phyloP scores from a whole-genome alignment of 306 rosid species.

The Rubus parviflorus region DNA sequence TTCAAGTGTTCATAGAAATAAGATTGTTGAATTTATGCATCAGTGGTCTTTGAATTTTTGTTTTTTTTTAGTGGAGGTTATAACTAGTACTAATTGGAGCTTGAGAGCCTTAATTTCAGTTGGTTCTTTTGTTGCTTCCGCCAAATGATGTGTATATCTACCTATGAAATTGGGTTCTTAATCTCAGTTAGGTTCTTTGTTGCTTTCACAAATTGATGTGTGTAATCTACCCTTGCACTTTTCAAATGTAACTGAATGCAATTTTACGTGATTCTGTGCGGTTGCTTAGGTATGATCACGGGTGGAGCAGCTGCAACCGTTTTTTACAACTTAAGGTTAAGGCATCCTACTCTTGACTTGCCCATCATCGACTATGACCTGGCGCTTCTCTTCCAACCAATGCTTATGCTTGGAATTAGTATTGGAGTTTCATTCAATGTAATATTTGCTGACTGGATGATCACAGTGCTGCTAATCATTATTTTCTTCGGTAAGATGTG shows the following conservation, averaged over 20 bases:
- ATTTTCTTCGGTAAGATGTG: slow-evolving; percentile 57
- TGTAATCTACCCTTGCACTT: not conserved
- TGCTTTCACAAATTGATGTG: not conserved
- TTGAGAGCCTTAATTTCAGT: not conserved
- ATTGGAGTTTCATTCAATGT: slow-evolving; percentile 79
- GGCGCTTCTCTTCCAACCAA: slow-evolving; percentile 78
- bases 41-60: not conserved
- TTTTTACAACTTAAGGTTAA: slow-evolving; percentile 62
- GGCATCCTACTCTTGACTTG: slow-evolving; percentile 69
- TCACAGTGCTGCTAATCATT: slow-evolving; percentile 61
- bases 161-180: not conserved
- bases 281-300: slow-evolving; percentile 67
- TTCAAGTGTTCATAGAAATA: too few relatives aligned
- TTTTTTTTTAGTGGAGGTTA: not conserved
- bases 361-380: slow-evolving; percentile 80
- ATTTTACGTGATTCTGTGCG: not conserved
- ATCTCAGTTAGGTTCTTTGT: not conserved
- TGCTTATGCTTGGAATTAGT: slow-evolving; percentile 85
- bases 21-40: not conserved
- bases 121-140: not conserved
- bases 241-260: not conserved
- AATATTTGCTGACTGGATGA: slow-evolving; percentile 79
- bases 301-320: slow-evolving; percentile 76
- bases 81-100: not conserved
- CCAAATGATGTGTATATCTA: not conserved